Percentiles rank a stretch among this genome's conserved stretches.
phyloP scores from a whole-genome alignment of 2,329 filamentous ascomycete species.

The Aspergillus nomiae region DNA sequence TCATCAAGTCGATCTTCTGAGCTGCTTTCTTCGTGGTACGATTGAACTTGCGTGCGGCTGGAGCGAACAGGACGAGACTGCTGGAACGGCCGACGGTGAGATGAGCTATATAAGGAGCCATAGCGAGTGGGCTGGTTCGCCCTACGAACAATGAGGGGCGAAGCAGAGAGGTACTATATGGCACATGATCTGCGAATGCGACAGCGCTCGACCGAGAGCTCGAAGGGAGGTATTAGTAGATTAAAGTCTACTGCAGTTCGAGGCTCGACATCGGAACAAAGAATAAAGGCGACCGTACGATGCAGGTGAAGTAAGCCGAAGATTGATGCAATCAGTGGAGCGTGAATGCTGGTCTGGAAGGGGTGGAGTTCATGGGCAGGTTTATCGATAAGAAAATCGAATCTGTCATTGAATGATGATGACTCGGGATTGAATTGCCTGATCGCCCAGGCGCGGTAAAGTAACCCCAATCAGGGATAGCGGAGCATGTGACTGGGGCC shows the following conservation, averaged over 20 bases:
- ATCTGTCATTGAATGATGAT: constrained; percentile 1
- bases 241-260: background rate
- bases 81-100: constrained; percentile 20
- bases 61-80: constrained; percentile 38
- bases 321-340: background rate
- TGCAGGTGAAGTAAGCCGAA: background rate
- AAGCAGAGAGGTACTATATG: constrained; percentile 9
- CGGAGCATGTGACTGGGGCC: constrained; percentile 10
- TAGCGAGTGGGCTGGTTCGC: constrained; percentile 17
- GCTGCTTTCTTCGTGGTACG: constrained; percentile 41
- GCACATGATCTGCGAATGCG: constrained; percentile 21
- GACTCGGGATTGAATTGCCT: constrained; percentile 8
- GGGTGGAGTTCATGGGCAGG: constrained; percentile 4
- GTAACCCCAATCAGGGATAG: constrained; percentile 6
- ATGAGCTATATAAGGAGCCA: constrained; percentile 32
- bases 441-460: constrained; percentile 5
- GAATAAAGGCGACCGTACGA: background rate
- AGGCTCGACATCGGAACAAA: background rate
- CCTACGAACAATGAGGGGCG: constrained; percentile 16
- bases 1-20: constrained; percentile 31
- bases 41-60: constrained; percentile 37
- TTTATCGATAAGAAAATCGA: constrained; percentile 30
- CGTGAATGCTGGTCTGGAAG: background rate
- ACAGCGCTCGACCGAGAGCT: background rate
- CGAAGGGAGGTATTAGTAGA: background rate